These are phyloP conservation scores for Lipomyces kockii DNA, from an alignment of 805 yeast species.

Conservation along the genomic window DNA sequence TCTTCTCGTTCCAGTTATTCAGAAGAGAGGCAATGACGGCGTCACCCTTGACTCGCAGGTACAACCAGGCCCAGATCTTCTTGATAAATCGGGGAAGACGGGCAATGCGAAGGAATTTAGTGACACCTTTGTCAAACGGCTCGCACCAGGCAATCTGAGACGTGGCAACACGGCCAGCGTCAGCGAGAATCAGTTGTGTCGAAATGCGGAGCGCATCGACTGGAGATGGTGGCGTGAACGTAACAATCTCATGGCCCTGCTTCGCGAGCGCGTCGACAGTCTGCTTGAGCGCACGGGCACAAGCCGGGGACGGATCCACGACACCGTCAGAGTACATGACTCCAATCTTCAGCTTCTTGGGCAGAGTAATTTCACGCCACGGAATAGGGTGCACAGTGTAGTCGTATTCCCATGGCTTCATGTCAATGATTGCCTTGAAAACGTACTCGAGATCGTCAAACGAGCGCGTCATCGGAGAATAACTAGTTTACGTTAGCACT, in stretches of 20 bases:
- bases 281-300: slow-evolving; percentile 49
- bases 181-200: slow-evolving; percentile 48
- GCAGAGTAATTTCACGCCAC: slow-evolving; percentile 52
- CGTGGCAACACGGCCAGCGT: slow-evolving; percentile 44
- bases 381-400: slow-evolving; percentile 55
- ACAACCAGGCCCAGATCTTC: slow-evolving; percentile 46
- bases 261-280: slow-evolving; percentile 49
- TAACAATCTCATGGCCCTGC: slow-evolving; percentile 55
- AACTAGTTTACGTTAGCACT: slow-evolving; percentile 7
- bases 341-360: slow-evolving; percentile 53
- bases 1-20: slow-evolving; percentile 46
- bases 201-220: slow-evolving; percentile 64
- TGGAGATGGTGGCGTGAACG: slow-evolving; percentile 56
- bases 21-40: slow-evolving; percentile 48
- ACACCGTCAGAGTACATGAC: slow-evolving; percentile 55
- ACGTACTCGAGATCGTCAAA: slow-evolving; percentile 57
- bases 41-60: slow-evolving; percentile 45
- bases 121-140: slow-evolving; percentile 47
- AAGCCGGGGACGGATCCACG: slow-evolving; percentile 57
- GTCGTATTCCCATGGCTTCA: slow-evolving; percentile 63
- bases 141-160: slow-evolving; percentile 42
- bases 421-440: slow-evolving; percentile 52
- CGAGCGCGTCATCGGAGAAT: slow-evolving; percentile 55
- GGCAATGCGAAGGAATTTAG: slow-evolving; percentile 42
- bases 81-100: slow-evolving; percentile 47